phyloP scores from a whole-genome alignment of 2,329 filamentous ascomycete species.

The Aureobasidium pullulans region DNA sequence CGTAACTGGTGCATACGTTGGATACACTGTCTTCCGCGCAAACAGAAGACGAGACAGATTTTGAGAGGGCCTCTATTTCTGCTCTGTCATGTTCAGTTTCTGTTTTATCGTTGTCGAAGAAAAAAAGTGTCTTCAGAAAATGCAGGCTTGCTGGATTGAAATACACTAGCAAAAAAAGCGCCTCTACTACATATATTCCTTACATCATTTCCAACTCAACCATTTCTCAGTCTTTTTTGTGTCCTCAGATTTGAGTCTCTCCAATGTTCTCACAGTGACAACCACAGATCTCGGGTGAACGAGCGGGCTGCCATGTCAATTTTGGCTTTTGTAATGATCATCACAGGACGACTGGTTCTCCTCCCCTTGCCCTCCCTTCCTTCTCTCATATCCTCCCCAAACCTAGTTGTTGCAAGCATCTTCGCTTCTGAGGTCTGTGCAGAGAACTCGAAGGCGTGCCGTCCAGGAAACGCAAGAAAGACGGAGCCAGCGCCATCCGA shows the following conservation, averaged over 20 bases:
- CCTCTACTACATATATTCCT: conserved; percentile 1
- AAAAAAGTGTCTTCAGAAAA: background rate
- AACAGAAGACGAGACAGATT: conserved; percentile 44
- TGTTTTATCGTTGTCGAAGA: background rate
- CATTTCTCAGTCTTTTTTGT: background rate
- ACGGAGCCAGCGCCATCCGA: conserved; percentile 29
- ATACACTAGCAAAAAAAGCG: background rate
- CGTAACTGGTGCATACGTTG: conserved; percentile 70
- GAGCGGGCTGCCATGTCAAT: conserved; percentile 16
- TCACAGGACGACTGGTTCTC: conserved; percentile 15
- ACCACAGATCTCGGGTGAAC: conserved; percentile 12
- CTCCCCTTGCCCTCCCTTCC: background rate
- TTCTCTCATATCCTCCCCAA: background rate
- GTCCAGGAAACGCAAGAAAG: conserved; percentile 1
- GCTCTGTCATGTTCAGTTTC: background rate
- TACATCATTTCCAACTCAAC: background rate
- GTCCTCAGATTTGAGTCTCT: conserved; percentile 19
- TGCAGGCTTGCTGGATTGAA: background rate
- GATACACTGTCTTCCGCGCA: conserved; percentile 74
- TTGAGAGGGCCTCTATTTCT: conserved; percentile 19
- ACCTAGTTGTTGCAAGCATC: background rate
- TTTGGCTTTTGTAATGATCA: conserved; percentile 18
- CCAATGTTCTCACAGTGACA: conserved; percentile 18
- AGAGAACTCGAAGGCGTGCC: background rate
- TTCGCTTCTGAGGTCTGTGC: background rate